Evolutionary conservation across 768 basidiomycete genomes (phyloP).

Genomic region (Amanita rimosa): DNA sequence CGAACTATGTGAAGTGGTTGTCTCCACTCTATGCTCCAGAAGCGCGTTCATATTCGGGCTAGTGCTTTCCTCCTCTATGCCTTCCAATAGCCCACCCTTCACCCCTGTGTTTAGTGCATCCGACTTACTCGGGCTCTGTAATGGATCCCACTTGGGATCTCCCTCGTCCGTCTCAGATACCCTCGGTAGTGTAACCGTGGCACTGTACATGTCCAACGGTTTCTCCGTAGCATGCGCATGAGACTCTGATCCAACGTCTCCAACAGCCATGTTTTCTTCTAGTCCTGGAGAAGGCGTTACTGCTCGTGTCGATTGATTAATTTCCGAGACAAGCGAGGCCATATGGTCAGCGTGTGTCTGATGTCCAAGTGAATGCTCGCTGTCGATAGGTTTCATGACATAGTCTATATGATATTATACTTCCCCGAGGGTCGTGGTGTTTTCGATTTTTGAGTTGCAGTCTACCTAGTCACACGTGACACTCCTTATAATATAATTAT

Average conservation of each 20-base stretch:
- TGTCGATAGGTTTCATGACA: slow-evolving; percentile 3
- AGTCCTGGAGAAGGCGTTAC: not conserved
- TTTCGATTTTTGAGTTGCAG: not conserved
- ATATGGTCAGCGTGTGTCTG: not conserved
- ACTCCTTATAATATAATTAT: too few relatives aligned
- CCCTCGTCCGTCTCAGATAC: not conserved
- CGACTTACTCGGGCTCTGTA: slow-evolving; percentile 3
- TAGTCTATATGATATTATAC: not conserved
- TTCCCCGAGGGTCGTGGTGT: not conserved
- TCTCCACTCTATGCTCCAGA: slow-evolving; percentile 13
- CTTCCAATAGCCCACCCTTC: slow-evolving; percentile 11
- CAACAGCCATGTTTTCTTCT: not conserved
- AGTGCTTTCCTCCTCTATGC: slow-evolving; percentile 13
- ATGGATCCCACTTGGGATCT: slow-evolving; percentile 4
- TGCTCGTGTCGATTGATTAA: not conserved
- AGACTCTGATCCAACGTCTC: not conserved
- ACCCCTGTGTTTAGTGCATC: slow-evolving; percentile 3
- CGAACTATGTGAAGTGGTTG: slow-evolving; percentile 18
- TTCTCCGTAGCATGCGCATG: not conserved
- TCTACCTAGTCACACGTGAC: too few relatives aligned
- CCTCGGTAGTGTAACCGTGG: not conserved
- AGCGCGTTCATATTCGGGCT: slow-evolving; percentile 17
- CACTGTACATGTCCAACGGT: not conserved
- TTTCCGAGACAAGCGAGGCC: not conserved
- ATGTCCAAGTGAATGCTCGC: not conserved